Percentiles rank a stretch among this genome's conserved stretches.
These are phyloP conservation scores for Teratosphaeria viscida DNA, from an alignment of 2,329 filamentous ascomycete species.

Conservation along the genomic window DNA sequence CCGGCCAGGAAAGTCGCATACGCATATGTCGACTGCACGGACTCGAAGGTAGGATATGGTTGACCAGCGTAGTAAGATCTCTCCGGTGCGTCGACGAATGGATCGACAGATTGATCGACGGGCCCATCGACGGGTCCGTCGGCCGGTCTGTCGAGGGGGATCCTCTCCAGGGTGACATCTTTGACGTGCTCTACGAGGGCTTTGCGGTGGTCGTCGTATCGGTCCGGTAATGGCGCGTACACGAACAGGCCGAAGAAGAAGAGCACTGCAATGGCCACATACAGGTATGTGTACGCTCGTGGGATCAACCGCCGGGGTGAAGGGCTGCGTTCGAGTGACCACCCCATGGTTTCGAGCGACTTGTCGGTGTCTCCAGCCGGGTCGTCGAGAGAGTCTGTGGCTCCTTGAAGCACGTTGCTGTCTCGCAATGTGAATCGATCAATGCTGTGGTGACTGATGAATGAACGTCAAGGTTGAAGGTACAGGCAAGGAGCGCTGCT, in stretches of 20 bases:
- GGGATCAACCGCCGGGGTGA: neutral
- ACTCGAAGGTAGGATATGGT: neutral
- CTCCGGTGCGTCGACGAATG: neutral
- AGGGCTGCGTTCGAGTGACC: neutral
- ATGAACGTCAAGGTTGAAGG: neutral
- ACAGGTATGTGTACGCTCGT: neutral
- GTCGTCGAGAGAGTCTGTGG: neutral
- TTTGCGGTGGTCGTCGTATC: slow-evolving; percentile 1
- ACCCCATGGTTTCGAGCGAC: neutral
- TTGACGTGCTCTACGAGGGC: slow-evolving; percentile 1
- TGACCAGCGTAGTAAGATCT: neutral
- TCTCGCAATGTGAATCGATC: neutral
- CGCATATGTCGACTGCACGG: slow-evolving; percentile 12
- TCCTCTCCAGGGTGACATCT: neutral
- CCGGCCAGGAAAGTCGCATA: slow-evolving; percentile 21
- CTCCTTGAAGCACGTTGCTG: neutral
- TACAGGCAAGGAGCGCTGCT: neutral
- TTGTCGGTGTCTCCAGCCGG: neutral
- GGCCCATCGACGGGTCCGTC: neutral
- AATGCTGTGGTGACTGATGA: neutral
- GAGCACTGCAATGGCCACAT: neutral
- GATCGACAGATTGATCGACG: neutral
- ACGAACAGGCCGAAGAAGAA: neutral
- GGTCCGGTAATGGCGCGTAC: neutral
- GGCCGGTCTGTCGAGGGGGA: neutral